These are phyloP conservation scores for Malassezia psittaci DNA, from an alignment of 1,284 basidiomycete genomes.

Conservation along the genomic window DNA sequence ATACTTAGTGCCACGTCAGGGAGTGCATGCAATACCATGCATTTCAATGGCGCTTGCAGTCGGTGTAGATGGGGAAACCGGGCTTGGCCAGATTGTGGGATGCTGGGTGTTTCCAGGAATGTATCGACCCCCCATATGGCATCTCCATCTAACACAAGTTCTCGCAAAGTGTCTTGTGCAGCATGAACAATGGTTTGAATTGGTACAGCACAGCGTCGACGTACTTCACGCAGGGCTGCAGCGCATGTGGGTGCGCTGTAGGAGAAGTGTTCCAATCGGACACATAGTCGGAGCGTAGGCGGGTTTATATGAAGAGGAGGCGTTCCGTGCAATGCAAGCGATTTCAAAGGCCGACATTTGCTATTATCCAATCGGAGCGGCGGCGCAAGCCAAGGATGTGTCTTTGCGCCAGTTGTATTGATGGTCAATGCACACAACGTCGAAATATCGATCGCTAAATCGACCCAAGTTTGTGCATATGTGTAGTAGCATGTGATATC, in stretches of 20 bases:
- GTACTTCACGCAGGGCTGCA: slow-evolving; percentile 6
- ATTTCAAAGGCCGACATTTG: background rate
- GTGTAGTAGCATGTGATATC: background rate
- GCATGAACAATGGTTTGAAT: background rate
- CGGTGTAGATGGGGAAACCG: background rate
- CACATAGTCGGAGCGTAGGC: background rate
- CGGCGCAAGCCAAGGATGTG: slow-evolving; percentile 7
- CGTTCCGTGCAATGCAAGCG: slow-evolving; percentile 1
- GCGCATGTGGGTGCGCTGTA: slow-evolving; percentile 2
- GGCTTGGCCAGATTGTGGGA: background rate
- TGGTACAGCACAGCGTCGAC: background rate
- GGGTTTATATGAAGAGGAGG: slow-evolving; percentile 7
- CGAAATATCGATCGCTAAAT: background rate
- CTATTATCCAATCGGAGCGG: background rate
- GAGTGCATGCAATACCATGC: background rate
- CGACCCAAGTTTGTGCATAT: slow-evolving; percentile 5
- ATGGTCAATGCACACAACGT: background rate
- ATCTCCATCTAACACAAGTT: slow-evolving; percentile 6
- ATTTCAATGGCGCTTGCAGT: slow-evolving; percentile 7
- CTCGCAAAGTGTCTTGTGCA: background rate
- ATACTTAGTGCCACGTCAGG: background rate
- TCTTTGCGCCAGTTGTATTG: background rate
- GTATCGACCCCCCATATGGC: slow-evolving; percentile 8
- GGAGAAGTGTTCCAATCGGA: background rate
- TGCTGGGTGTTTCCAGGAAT: background rate